phyloP scores from a whole-genome alignment of 1,139 yeast species.

The Saccharomyces uvarum region DNA sequence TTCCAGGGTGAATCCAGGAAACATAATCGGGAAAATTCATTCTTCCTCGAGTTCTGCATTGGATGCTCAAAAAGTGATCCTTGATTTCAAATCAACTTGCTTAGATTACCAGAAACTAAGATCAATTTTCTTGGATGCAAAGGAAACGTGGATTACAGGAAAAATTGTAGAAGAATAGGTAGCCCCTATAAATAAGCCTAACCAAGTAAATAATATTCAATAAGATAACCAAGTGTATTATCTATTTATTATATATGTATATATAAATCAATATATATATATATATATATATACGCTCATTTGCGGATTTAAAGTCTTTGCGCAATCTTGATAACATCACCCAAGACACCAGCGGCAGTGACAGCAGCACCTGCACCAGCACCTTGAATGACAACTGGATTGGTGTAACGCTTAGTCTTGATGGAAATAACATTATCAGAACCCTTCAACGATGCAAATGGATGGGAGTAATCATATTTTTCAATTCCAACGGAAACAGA shows the following conservation, averaged over 20 bases:
- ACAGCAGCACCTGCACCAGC: slow-evolving; percentile 99
- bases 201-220: not conserved
- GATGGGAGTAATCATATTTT: slow-evolving; percentile 78
- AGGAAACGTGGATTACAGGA: slow-evolving; percentile 36
- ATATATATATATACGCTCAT: not conserved
- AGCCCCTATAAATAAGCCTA: not conserved
- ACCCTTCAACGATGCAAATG: slow-evolving; percentile 91
- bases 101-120: slow-evolving; percentile 42
- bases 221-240: not conserved
- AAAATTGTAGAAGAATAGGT: slow-evolving; percentile 12
- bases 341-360: slow-evolving; percentile 96
- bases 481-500: slow-evolving; percentile 80
- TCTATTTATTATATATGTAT: not conserved
- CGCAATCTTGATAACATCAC: slow-evolving; percentile 84
- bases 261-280: not conserved
- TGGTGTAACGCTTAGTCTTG: slow-evolving; percentile 81
- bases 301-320: slow-evolving; percentile 50
- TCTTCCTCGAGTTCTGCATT: slow-evolving; percentile 31
- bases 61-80: slow-evolving; percentile 69
- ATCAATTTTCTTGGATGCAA: slow-evolving; percentile 53
- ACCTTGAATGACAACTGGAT: slow-evolving; percentile 93
- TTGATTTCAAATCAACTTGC: slow-evolving; percentile 59
- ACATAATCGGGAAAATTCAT: slow-evolving; percentile 23
- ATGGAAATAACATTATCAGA: slow-evolving; percentile 92
- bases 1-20: slow-evolving; percentile 46